These are phyloP conservation scores for Dactylellina parvicollis DNA, from an alignment of 2,329 filamentous ascomycete species.

Conservation along the genomic window DNA sequence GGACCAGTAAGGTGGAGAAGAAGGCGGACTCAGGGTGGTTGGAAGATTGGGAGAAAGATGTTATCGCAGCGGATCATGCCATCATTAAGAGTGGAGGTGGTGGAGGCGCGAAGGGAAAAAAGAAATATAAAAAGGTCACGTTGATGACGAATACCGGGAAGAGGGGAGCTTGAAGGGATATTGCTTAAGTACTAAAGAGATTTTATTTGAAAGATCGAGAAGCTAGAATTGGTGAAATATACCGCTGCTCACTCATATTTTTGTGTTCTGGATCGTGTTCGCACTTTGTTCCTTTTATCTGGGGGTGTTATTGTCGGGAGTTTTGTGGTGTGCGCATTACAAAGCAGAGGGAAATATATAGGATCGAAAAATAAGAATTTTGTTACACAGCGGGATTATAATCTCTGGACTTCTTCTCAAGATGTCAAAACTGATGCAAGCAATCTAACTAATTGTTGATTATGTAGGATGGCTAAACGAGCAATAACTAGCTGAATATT, in stretches of 20 bases:
- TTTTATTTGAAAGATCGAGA: background rate
- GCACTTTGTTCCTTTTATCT: background rate
- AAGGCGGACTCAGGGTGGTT: constrained; percentile 76
- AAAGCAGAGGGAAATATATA: no score
- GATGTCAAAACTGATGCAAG: no score
- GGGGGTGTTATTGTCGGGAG: no score
- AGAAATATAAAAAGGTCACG: constrained; percentile 78
- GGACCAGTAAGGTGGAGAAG: constrained; percentile 31
- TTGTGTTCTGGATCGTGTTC: background rate
- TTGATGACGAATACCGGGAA: constrained; percentile 72
- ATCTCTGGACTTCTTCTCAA: no score
- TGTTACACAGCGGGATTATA: no score
- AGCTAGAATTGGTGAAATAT: background rate
- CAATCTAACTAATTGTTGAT: no score
- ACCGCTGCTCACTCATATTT: background rate
- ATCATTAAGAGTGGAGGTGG: constrained; percentile 55
- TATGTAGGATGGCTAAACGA: no score
- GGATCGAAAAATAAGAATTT: no score
- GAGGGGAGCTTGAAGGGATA: constrained; percentile 60
- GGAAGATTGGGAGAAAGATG: constrained; percentile 80
- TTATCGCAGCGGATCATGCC: constrained; percentile 70
- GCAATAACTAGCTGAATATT: no score
- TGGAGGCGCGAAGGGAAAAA: constrained; percentile 67
- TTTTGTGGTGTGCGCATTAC: no score
- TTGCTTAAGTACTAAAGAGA: background rate